Evolutionary conservation across 2,329 filamentous ascomycete species (phyloP).

Genomic region (Zymoseptoria pseudotritici): DNA sequence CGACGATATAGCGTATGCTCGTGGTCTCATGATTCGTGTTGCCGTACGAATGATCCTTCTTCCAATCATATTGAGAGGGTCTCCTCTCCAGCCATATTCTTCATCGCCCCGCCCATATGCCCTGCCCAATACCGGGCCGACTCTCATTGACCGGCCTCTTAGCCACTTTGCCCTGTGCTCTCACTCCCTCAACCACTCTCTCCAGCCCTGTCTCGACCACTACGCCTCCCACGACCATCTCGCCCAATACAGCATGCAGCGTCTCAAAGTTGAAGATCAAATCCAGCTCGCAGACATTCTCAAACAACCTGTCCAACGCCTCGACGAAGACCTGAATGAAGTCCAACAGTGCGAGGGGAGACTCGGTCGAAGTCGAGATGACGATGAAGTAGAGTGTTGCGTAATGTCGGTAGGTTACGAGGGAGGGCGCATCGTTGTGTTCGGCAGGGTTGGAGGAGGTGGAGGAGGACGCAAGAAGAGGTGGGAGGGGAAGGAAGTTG

Average conservation of each 20-base stretch:
- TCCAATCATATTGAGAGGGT: not conserved
- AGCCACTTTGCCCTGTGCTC: slow-evolving; percentile 63
- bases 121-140: slow-evolving; percentile 25
- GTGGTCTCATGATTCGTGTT: not conserved
- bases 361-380: slow-evolving; percentile 93
- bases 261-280: slow-evolving; percentile 99
- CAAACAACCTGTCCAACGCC: slow-evolving; percentile 86
- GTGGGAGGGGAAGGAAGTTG: slow-evolving; percentile 75
- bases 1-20: not conserved
- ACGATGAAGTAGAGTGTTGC: slow-evolving; percentile 98
- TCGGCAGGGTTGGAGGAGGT: slow-evolving; percentile 43
- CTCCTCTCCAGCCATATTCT: not conserved
- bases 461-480: slow-evolving; percentile 21
- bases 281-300: slow-evolving; percentile 97
- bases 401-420: slow-evolving; percentile 97
- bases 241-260: slow-evolving; percentile 77
- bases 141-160: slow-evolving; percentile 73
- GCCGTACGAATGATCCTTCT: not conserved
- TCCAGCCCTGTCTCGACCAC: slow-evolving; percentile 89
- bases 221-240: slow-evolving; percentile 93
- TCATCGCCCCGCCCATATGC: slow-evolving; percentile 32
- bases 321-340: slow-evolving; percentile 98
- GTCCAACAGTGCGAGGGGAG: slow-evolving; percentile 88
- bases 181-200: slow-evolving; percentile 78
- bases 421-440: slow-evolving; percentile 81